Evolutionary conservation across 768 basidiomycete genomes (phyloP), one percentile per base, ranked within the genome.

Genomic region (Punctularia strigosozonata): DNA sequence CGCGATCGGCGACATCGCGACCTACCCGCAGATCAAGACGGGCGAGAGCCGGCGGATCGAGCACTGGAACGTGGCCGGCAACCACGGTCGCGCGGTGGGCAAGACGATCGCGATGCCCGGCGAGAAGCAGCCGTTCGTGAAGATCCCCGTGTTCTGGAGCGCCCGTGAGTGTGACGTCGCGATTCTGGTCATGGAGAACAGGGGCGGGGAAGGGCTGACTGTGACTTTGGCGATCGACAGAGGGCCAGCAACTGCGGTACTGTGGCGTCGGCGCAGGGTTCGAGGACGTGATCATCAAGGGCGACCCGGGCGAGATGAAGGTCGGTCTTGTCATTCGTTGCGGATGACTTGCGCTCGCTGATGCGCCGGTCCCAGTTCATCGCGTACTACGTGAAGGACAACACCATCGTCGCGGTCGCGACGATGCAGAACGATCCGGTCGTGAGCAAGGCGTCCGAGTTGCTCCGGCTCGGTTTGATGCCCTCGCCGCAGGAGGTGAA

Each of bases 11-110:
- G 88, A 90, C 57, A 84, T 92, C 49, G 87, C 87, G 1, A 65
- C 74, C 28, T 87, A 85, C 57, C 82, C 84, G 7, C 76, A 82
- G 41, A 56, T 60, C 3, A 55, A 60, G 21, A 64, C 61, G 5
- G 76, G 79, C 12, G 66, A 64, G 31, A 55, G 60, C 31, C 63
- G 63, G 20, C 62, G 88, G 36, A 78, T 92, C 41, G 89, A 94
- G 58, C 90, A 94, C 58, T 94, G 90, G 88, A 89, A 89, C 60
- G 87, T 81, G 39, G 88, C 89, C 13, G 77, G 77, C 34, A 91
- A 92, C 56, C 81, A 83, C 42, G 90, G 88, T 2, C 74, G 88
- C 36, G 75, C 80, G 13, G 80, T 83, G n/a, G 90, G 82, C 0
- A 74, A 75, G 53, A 79, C 71, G 6, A 87, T 94, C 46, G 68